Percentiles rank a stretch among this genome's conserved stretches.
Evolutionary conservation across 2,329 filamentous ascomycete species (phyloP).

Genomic region (Fusarium sambucinum): DNA sequence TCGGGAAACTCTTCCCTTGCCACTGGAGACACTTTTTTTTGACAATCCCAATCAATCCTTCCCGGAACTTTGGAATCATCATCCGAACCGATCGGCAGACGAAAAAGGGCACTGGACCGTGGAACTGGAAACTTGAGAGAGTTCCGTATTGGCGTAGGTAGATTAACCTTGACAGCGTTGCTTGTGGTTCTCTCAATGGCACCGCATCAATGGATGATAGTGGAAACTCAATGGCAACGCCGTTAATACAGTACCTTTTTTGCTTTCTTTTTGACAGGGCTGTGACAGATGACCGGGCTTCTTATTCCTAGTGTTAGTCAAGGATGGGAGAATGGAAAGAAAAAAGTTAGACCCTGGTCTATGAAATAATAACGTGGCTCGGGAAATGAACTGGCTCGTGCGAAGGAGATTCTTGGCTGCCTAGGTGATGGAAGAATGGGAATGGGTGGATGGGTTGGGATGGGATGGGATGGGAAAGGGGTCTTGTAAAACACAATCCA

Average conservation of each 20-base stretch:
- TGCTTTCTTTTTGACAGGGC: constrained; percentile 31
- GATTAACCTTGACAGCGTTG: constrained; percentile 3
- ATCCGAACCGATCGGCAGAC: constrained; percentile 47
- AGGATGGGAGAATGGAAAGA: not conserved
- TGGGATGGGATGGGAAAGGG: constrained; percentile 30
- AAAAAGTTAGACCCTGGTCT: constrained; percentile 1
- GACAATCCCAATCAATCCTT: constrained; percentile 25
- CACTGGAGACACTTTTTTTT: constrained; percentile 19
- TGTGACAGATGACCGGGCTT: constrained; percentile 36
- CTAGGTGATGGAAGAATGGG: constrained; percentile 21
- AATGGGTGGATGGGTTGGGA: constrained; percentile 1
- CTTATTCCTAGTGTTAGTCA: constrained; percentile 10
- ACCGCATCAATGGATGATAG: constrained; percentile 34
- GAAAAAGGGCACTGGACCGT: constrained; percentile 37
- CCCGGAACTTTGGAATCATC: constrained; percentile 37
- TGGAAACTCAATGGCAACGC: constrained; percentile 32
- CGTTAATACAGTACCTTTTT: constrained; percentile 1
- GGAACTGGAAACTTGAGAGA: constrained; percentile 30
- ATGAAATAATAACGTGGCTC: constrained; percentile 36
- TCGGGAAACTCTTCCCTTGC: constrained; percentile 31
- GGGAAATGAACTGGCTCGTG: constrained; percentile 42
- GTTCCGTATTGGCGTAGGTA: not conserved
- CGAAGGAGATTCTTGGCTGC: constrained; percentile 36
- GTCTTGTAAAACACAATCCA: constrained; percentile 17
- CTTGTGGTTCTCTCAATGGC: not conserved